phyloP scores from a whole-genome alignment of 345 rosid genomes.

The Microthlaspi erraticum region DNA sequence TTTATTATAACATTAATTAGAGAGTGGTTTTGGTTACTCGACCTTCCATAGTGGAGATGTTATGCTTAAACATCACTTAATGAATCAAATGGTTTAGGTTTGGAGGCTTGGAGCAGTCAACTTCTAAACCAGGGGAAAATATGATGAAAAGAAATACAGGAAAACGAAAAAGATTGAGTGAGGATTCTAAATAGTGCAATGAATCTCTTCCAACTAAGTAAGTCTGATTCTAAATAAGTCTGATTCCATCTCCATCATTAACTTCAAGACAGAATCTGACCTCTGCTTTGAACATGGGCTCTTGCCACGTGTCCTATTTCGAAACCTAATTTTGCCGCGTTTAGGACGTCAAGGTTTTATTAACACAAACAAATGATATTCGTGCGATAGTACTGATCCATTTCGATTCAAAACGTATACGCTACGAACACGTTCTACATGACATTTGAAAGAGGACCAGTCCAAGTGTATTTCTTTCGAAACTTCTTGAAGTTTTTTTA shows the following conservation, averaged over 20 bases:
- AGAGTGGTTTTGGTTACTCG: not conserved
- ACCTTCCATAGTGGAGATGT: too few species aligned
- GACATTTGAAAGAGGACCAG: constrained; percentile 1
- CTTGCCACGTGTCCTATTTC: constrained; percentile 33
- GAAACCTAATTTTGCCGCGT: constrained; percentile 38
- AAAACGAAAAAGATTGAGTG: constrained; percentile 16
- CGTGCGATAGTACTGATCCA: not conserved
- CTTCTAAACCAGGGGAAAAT: too few species aligned
- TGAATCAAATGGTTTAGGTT: too few species aligned
- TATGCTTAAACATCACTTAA: too few species aligned
- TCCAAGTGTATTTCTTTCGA: constrained; percentile 31
- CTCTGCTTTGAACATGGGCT: constrained; percentile 22
- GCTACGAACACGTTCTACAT: constrained; percentile 29
- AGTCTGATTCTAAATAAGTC: too few species aligned
- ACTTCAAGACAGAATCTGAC: constrained; percentile 22
- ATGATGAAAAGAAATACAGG: constrained; percentile 8
- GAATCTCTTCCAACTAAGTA: constrained; percentile 41
- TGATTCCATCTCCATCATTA: constrained; percentile 23
- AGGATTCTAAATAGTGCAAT: constrained; percentile 32
- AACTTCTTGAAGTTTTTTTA: constrained; percentile 16
- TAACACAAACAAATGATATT: not conserved
- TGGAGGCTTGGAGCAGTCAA: too few species aligned
- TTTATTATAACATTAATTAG: not conserved
- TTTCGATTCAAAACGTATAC: constrained; percentile 6
- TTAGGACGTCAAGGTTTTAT: constrained; percentile 15